Evolutionary conservation across 306 rosid species (phyloP), one percentile per base, ranked within the genome.

Genomic region (Sechiopsis laciniata): DNA sequence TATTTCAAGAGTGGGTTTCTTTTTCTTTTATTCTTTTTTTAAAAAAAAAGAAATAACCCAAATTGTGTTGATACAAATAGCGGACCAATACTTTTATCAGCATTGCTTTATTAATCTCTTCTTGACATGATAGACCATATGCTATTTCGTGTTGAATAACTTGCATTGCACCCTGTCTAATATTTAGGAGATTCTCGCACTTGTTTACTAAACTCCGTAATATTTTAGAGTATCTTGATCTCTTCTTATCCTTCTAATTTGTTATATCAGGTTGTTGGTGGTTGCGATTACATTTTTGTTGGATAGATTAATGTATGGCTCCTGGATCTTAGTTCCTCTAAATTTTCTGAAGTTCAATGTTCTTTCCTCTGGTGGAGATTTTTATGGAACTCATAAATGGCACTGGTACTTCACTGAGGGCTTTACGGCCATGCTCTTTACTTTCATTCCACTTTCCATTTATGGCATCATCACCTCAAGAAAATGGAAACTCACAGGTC

Each of bases 341-440:
- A 89, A 89, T 80, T 94, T 94, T 83, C 84, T 94, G 58, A 90
- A 84, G 73, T 94, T 90, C 91, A 94, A 90, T 83, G 88, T 94
- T 85, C 91, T 94, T 76, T 89, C 95, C 62, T 83, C 96, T 70
- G 98, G 96, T 10, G 98, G 97, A 86, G 97, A 94, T 76, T 89
- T 87, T 77, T 94, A 94, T 80, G 98, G 98, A 84, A 94, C 97
- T 80, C 98, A 94, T 84, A 71, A 73, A 80, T 90, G 98, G 98
- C 95, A 94, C 88, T 94, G 99, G 99, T 94, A 94, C 91, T 86
- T 94, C 82, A 89, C 90, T 78, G 92, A 88, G 85, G 99, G 95
- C 77, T 94, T 94, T 82, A 22, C 88, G 0, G 97, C 84, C 81
- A 90, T 94, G 92, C 74, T 94, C 77, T 84, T 94, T 80, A 80